phyloP scores from a whole-genome alignment of 768 basidiomycete species.

The Strobilomyces dryophilus region DNA sequence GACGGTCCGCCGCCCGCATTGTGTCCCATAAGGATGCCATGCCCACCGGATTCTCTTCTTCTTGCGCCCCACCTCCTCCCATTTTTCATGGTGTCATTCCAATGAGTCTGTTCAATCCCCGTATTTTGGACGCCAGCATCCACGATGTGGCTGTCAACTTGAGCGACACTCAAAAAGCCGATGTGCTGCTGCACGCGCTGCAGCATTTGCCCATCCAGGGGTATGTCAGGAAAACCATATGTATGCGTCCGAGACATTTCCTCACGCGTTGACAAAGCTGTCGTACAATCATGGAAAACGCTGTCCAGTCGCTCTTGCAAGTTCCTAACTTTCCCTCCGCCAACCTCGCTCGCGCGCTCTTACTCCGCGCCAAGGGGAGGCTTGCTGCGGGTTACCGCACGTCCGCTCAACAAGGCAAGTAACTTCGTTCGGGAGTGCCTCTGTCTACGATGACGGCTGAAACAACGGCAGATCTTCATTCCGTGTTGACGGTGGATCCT shows the following conservation, averaged over 20 bases:
- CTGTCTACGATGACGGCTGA: not conserved
- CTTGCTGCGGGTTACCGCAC: constrained; percentile 55
- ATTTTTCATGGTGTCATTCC: not conserved
- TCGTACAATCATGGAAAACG: constrained; percentile 67
- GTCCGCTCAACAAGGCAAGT: constrained; percentile 61
- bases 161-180: constrained; percentile 62
- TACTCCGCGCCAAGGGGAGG: constrained; percentile 64
- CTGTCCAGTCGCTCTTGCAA: constrained; percentile 65
- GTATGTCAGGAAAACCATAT: constrained; percentile 37
- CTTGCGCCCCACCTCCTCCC: not conserved
- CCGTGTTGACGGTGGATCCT: constrained; percentile 59
- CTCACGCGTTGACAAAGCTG: constrained; percentile 30
- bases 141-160: constrained; percentile 59
- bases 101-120: constrained; percentile 73
- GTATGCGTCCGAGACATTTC: constrained; percentile 3
- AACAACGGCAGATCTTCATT: constrained; percentile 52
- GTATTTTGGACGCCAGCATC: constrained; percentile 72
- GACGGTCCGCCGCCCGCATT: constrained; percentile 17
- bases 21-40: constrained; percentile 5
- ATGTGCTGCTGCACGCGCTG: constrained; percentile 75
- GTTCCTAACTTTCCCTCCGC: constrained; percentile 48
- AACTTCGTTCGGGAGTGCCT: not conserved
- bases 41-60: not conserved
- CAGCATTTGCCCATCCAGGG: constrained; percentile 71
- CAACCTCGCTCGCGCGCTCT: constrained; percentile 54